phyloP scores from a whole-genome alignment of 208 protist genomes.

The Kentomonas sorsogonicus region DNA sequence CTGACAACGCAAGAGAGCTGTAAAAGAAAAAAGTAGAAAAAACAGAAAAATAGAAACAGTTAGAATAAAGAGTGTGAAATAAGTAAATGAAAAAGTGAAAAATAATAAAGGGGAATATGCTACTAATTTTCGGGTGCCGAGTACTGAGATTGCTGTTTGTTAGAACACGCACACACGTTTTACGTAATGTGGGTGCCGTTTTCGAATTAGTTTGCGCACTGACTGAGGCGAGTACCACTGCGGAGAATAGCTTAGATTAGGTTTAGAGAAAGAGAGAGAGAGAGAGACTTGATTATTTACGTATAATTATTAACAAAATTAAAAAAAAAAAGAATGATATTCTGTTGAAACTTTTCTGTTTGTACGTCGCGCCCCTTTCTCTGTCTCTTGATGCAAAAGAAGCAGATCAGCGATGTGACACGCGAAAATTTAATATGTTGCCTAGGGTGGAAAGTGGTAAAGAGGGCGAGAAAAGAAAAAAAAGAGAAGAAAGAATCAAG shows the following conservation, averaged over 20 bases:
- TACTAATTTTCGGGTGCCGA: not conserved
- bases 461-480: not conserved
- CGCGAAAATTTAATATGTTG: no score
- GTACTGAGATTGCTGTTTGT: not conserved
- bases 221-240: no score
- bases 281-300: not conserved
- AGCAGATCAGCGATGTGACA: no score
- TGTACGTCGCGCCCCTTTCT: not conserved
- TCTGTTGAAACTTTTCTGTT: not conserved
- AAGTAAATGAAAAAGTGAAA: not conserved
- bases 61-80: not conserved
- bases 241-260: no score
- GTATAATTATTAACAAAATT: not conserved
- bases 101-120: not conserved
- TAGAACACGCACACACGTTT: not conserved
- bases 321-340: slow-evolving; percentile 6
- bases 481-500: not conserved
- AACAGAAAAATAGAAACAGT: not conserved
- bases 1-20: not conserved
- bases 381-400: not conserved
- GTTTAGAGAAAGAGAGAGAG: not conserved
- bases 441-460: not conserved
- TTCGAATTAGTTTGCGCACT: no score
- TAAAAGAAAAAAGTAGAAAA: slow-evolving; percentile 2
- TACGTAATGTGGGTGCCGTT: no score